Percentiles rank a stretch among this genome's conserved stretches.
These are phyloP conservation scores for Xylaria sp. DNA, from an alignment of 2,329 filamentous ascomycete species.

Conservation along the genomic window DNA sequence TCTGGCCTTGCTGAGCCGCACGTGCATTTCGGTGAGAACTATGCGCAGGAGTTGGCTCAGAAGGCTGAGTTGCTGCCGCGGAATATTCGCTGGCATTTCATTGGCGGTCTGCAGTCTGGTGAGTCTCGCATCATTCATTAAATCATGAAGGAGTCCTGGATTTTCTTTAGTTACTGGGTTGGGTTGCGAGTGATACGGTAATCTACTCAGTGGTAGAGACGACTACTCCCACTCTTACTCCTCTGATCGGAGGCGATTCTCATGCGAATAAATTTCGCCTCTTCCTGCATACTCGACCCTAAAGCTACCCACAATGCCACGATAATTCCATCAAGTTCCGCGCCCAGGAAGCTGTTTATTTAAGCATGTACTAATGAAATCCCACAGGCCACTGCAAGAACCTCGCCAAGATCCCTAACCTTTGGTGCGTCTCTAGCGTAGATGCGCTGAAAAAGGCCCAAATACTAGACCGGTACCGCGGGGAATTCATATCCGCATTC, in stretches of 20 bases:
- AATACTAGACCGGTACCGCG: conserved; percentile 77
- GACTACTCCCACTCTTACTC: no score
- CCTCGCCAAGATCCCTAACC: conserved; percentile 83
- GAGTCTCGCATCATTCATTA: conserved; percentile 32
- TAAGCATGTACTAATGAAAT: conserved; percentile 4
- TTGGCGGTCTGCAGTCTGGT: conserved; percentile 86
- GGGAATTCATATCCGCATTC: conserved; percentile 54
- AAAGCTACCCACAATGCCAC: no score
- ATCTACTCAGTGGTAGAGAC: no score
- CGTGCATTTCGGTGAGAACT: conserved; percentile 94
- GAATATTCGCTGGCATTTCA: conserved; percentile 92
- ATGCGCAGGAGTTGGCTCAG: conserved; percentile 85
- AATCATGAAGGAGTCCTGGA: no score
- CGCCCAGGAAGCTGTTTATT: neutral
- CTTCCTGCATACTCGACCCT: no score
- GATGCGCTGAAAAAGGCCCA: conserved; percentile 88
- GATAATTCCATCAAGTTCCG: neutral
- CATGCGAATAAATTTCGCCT: no score
- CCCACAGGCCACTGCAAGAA: conserved; percentile 85
- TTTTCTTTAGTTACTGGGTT: no score
- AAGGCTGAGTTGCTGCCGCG: conserved; percentile 81
- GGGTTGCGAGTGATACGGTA: no score
- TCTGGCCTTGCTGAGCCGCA: conserved; percentile 59
- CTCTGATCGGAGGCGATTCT: no score
- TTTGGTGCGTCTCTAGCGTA: conserved; percentile 91